phyloP scores from a whole-genome alignment of 2,329 filamentous ascomycete genomes.

The Paracorniculantispora psalliotae region DNA sequence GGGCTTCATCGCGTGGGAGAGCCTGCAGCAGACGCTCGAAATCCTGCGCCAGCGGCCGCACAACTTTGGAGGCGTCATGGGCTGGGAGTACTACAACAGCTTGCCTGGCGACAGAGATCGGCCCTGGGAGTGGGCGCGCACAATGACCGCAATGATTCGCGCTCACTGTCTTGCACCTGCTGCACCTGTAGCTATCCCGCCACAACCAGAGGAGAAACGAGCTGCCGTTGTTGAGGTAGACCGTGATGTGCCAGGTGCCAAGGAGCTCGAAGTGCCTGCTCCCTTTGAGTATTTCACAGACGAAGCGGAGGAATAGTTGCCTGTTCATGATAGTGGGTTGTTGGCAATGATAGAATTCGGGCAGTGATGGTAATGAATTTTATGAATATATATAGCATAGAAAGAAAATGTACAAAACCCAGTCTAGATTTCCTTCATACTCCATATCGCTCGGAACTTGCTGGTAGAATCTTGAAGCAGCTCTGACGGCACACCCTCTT shows the following conservation, averaged over 20 bases:
- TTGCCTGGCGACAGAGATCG: slow-evolving; percentile 55
- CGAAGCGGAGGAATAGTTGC: neutral
- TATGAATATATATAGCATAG: neutral
- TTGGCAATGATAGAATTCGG: slow-evolving; percentile 4
- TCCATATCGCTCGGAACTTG: slow-evolving; percentile 3
- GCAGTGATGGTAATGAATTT: neutral
- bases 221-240: slow-evolving; percentile 19
- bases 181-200: neutral
- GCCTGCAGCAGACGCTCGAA: slow-evolving; percentile 38
- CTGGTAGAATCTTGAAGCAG: neutral
- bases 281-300: slow-evolving; percentile 34
- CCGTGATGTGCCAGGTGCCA: slow-evolving; percentile 19
- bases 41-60: slow-evolving; percentile 48
- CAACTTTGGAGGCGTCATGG: slow-evolving; percentile 81
- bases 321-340: neutral
- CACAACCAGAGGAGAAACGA: slow-evolving; percentile 13
- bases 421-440: neutral
- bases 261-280: slow-evolving; percentile 24
- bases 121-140: slow-evolving; percentile 75
- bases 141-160: slow-evolving; percentile 50
- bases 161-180: slow-evolving; percentile 21
- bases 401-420: neutral
- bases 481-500: slow-evolving; percentile 1
- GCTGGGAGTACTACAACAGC: slow-evolving; percentile 93
- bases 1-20: slow-evolving; percentile 46